Evolutionary conservation across 768 basidiomycete species (phyloP), one percentile per base, ranked within the genome.

Genomic region (Suillus brevipes): DNA sequence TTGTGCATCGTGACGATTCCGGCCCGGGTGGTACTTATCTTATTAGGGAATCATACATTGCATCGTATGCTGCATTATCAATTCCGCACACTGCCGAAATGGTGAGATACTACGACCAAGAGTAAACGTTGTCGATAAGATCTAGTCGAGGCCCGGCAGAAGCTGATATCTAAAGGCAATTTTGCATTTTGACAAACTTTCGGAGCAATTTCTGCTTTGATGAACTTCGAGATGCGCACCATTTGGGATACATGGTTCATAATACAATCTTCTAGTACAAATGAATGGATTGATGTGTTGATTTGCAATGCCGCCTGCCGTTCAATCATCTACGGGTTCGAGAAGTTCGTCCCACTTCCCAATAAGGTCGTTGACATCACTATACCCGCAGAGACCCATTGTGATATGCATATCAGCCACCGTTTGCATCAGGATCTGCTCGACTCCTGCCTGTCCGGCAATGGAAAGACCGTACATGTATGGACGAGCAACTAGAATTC

Each of bases 401-500:
- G 85, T 85, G 56, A 82, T 78, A 68, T 93, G 85, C 25, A 91
- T 72, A 68, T 94, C 92, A 12, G 89, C 86, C 37, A 94, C 76
- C 3, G 87, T 85, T 63, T 85, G 84, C 63, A 78, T 83, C 65
- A 95, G 75, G 14, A 94, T 88, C 67, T 91, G 87, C 69, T 92
- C 88, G 13, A 92, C 86, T 3, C 93, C 94, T 5, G 80, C 82
- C 73, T 92, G 85, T 0, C 93, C 92, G 6, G 79, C 89, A 14
- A 89, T 77, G 7, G 88, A 80, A 52, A 91, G 83, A 7, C 89
- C 92, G 65, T 92, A 93, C 67, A 93, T 79, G 80, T 83, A 88
- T 12, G 89, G 89, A n/a, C 91, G 84, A 28, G 84, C 91, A 38
- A 93, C 89, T 92, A 66, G 47, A 18, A 28, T 6, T 55, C 36